Evolutionary conservation across 1,139 yeast genomes (phyloP).

Genomic region (Kodamaea derodonti): DNA sequence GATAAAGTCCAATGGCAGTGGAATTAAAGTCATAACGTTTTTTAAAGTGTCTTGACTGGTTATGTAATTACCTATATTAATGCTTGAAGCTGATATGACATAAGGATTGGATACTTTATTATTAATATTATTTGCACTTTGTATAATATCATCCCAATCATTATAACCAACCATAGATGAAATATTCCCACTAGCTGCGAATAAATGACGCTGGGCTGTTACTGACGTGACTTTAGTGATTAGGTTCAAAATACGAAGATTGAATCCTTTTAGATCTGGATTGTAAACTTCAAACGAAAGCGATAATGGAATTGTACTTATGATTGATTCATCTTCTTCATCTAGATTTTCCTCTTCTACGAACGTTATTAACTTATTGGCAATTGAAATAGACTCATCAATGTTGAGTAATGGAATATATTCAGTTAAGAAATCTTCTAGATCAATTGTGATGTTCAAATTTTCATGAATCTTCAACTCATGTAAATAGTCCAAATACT

Average conservation of each 20-base stretch:
- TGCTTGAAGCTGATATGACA: conserved; percentile 25
- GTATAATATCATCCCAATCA: conserved; percentile 12
- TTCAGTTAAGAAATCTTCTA: conserved; percentile 2
- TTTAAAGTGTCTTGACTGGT: conserved; percentile 16
- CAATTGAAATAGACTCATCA: not conserved
- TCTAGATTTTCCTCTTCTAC: not conserved
- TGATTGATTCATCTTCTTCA: conserved; percentile 5
- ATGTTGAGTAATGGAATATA: conserved; percentile 6
- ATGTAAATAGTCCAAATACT: conserved; percentile 16
- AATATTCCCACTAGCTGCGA: conserved; percentile 35
- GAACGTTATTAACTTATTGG: not conserved
- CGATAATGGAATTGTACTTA: conserved; percentile 2
- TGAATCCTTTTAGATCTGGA: conserved; percentile 2
- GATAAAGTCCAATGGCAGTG: conserved; percentile 16
- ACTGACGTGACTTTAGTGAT: conserved; percentile 2
- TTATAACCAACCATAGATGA: conserved; percentile 26
- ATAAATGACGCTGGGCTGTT: conserved; percentile 15
- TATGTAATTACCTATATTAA: conserved; percentile 37
- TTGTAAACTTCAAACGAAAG: conserved; percentile 5
- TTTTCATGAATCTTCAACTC: conserved; percentile 5
- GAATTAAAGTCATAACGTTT: conserved; percentile 14
- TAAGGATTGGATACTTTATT: conserved; percentile 20
- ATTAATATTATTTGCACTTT: conserved; percentile 8
- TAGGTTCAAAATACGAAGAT: conserved; percentile 7
- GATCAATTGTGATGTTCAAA: conserved; percentile 5